phyloP scores from a whole-genome alignment of 495 filamentous ascomycete species.

The Trichoderma erinaceum region DNA sequence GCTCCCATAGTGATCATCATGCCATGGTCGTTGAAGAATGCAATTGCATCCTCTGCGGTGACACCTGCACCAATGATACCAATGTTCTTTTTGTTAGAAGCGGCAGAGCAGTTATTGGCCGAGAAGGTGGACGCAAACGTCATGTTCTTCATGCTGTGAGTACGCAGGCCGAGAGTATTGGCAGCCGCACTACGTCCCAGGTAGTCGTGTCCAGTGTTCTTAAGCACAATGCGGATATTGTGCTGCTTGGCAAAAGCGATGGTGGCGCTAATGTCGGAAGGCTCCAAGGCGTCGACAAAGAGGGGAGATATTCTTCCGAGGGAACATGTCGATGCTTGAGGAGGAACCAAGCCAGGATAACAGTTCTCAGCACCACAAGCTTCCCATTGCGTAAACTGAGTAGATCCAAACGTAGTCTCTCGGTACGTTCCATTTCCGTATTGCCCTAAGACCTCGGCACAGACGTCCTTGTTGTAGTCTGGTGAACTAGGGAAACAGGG shows the following conservation, averaged over 20 bases:
- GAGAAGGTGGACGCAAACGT: background rate
- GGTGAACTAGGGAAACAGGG: constrained; percentile 18
- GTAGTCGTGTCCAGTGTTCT: constrained; percentile 42
- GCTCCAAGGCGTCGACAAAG: constrained; percentile 17
- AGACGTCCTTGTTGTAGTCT: background rate
- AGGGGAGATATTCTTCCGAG: background rate
- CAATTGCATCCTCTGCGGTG: constrained; percentile 41
- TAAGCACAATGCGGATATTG: constrained; percentile 35
- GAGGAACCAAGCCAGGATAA: background rate
- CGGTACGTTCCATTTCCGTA: background rate
- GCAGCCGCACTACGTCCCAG: constrained; percentile 33
- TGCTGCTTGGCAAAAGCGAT: constrained; percentile 35
- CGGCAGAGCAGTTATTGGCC: constrained; percentile 25
- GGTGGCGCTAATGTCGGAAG: constrained; percentile 27
- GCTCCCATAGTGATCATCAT: constrained; percentile 36
- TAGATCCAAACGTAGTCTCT: background rate
- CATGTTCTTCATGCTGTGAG: constrained; percentile 32
- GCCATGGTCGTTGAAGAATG: constrained; percentile 33
- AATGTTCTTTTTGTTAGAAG: constrained; percentile 25
- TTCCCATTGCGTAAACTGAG: constrained; percentile 23
- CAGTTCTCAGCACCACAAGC: constrained; percentile 20
- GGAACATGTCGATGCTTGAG: background rate
- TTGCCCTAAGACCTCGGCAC: background rate
- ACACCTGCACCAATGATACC: constrained; percentile 45
- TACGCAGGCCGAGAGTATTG: constrained; percentile 31